Base-by-base conservation (phyloP, 148 eudicot species). In the Limonium bicolor region DNA sequence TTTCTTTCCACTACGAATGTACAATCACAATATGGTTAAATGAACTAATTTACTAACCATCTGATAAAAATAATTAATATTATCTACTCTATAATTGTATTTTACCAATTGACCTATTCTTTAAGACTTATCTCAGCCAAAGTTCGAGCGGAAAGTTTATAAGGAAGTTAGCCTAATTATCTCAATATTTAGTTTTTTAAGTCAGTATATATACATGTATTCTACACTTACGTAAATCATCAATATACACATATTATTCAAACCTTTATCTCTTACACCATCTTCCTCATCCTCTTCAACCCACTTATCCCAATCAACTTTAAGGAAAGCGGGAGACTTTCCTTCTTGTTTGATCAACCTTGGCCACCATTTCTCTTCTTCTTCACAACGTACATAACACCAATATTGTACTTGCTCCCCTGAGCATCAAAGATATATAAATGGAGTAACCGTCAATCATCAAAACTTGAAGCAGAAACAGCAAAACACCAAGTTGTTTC, bases 231-330 rank as follows among this genome's bases (percentile, higher is more conserved):
- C 32, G 9, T 0, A 29, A 29, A 6, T 29, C 9, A 29, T 1
- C 32, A 27, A 13, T 13, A 13, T 10, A n/a, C 12, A 24, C 20
- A 11, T 27, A 17, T 26, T 2, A 20, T 3, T 27, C 52, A 16
- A 67, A 44, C 0, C 60, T 61, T 57, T n/a, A n/a, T n/a, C n/a
- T n/a, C n/a, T n/a, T n/a, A n/a, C n/a, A 55, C 66, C 63, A 46
- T 64, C 65, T 20, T 82, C 69, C 48, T 71, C 95, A 55, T 84
- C 90, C 73, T 84, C 94, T 61, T 79, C 94, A 20, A 73, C 78
- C 94, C 88, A 84, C 59, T 71, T 84, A 40, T 79, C 82, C 94
- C 94, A 84, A 48, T 84, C 94, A 55, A 76, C 88, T 59, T 76
- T 84, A 49, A 84, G 31, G 60, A 76, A 84, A 12, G 50, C 33